phyloP scores from a whole-genome alignment of 2,329 filamentous ascomycete genomes.

The Ophiostoma quercus region DNA sequence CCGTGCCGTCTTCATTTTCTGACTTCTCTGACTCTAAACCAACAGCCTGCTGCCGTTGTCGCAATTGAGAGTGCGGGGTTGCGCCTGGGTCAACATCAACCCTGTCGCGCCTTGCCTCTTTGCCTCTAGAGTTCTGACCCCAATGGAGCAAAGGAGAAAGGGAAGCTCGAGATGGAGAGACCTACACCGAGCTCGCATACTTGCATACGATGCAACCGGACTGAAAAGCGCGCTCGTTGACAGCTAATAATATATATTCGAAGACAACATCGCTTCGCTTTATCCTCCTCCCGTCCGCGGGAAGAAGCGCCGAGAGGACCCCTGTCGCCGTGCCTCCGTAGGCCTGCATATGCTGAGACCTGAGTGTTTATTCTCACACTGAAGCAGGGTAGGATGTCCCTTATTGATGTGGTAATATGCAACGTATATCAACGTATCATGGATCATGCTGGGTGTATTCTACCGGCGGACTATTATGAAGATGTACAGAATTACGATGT shows the following conservation, averaged over 20 bases:
- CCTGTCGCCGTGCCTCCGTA: not conserved
- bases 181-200: no score
- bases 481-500: not conserved
- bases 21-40: not conserved
- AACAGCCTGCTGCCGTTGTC: not conserved
- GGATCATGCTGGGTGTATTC: not conserved
- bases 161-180: not conserved
- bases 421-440: not conserved
- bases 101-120: constrained; percentile 6
- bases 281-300: not conserved
- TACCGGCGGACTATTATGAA: not conserved
- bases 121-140: not conserved
- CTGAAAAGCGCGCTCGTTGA: not conserved
- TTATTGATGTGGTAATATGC: constrained; percentile 2
- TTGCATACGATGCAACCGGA: not conserved
- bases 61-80: constrained; percentile 11
- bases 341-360: not conserved
- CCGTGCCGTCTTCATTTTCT: not conserved
- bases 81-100: not conserved
- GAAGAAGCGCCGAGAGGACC: not conserved
- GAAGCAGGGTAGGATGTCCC: not conserved
- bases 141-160: constrained; percentile 5
- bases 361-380: not conserved
- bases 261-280: not conserved
- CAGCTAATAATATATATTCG: not conserved